Percentiles rank a stretch among this genome's conserved stretches.
Evolutionary conservation across 2,329 filamentous ascomycete genomes (phyloP).

Genomic region (Monilinia polystroma): DNA sequence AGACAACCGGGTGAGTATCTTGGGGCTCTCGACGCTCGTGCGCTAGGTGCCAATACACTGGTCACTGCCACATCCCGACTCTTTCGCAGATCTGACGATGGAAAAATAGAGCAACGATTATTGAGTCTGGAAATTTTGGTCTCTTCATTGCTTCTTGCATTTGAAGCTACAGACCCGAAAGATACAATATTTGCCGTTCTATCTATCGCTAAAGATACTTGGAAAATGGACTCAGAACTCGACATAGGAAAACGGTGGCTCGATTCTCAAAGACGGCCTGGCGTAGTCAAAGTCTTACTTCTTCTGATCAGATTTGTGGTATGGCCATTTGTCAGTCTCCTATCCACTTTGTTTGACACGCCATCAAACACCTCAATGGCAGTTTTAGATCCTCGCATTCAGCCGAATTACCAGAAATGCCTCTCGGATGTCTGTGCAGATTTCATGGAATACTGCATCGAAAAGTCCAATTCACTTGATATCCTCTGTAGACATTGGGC

Average conservation of each 20-base stretch:
- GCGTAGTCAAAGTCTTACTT: not conserved
- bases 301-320: not conserved
- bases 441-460: conserved; percentile 34
- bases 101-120: conserved; percentile 26
- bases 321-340: not conserved
- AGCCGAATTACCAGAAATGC: conserved; percentile 29
- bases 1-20: conserved; percentile 16
- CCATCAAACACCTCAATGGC: not conserved
- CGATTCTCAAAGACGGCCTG: not conserved
- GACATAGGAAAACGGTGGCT: conserved; percentile 9
- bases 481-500: conserved; percentile 33
- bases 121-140: conserved; percentile 28
- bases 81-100: conserved; percentile 28
- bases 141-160: conserved; percentile 28
- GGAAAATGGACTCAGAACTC: not conserved
- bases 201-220: conserved; percentile 29
- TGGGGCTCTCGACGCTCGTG: conserved; percentile 24
- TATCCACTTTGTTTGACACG: not conserved
- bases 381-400: conserved; percentile 25
- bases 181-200: conserved; percentile 32
- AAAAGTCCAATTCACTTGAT: conserved; percentile 31
- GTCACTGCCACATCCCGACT: conserved; percentile 27
- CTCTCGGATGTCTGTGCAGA: conserved; percentile 30
- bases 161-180: conserved; percentile 28
- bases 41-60: conserved; percentile 28